These are phyloP conservation scores for Arxiozyma slooffiae DNA, from an alignment of 1,139 yeast genomes.

Conservation along the genomic window DNA sequence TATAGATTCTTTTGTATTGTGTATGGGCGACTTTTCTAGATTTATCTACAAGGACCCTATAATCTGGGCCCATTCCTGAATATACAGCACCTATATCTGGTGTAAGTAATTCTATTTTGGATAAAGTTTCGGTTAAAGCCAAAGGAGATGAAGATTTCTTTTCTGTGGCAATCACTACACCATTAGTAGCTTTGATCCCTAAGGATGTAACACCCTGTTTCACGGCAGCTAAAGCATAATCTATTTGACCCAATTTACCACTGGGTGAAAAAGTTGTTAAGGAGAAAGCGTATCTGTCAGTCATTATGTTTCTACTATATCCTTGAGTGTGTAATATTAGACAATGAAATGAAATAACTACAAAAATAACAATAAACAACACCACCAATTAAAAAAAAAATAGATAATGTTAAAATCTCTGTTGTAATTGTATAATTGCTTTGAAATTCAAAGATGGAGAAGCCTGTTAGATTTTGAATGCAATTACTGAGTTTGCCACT, in stretches of 20 bases:
- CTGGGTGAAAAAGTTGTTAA: constrained; percentile 94
- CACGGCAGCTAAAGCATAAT: constrained; percentile 93
- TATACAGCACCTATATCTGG: constrained; percentile 96
- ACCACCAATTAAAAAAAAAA: no score
- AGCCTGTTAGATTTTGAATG: neutral
- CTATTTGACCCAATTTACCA: constrained; percentile 96
- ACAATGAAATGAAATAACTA: neutral
- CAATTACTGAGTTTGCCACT: neutral
- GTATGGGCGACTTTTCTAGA: constrained; percentile 92
- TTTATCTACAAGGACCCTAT: constrained; percentile 84
- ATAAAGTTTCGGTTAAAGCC: constrained; percentile 62
- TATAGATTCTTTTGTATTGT: constrained; percentile 82
- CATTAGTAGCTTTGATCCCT: constrained; percentile 94
- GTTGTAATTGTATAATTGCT: neutral
- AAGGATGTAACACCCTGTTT: constrained; percentile 96
- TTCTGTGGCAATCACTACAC: constrained; percentile 94
- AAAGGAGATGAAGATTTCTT: constrained; percentile 77
- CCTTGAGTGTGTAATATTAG: neutral
- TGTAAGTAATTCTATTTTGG: constrained; percentile 75
- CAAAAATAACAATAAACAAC: no score
- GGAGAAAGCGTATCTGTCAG: constrained; percentile 96
- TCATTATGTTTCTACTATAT: constrained; percentile 37
- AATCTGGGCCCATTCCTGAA: constrained; percentile 99
- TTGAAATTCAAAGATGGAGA: no score
- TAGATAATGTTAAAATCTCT: neutral